Base-by-base conservation (phyloP, 495 filamentous ascomycete species). In the Aspergillus asperescens region DNA sequence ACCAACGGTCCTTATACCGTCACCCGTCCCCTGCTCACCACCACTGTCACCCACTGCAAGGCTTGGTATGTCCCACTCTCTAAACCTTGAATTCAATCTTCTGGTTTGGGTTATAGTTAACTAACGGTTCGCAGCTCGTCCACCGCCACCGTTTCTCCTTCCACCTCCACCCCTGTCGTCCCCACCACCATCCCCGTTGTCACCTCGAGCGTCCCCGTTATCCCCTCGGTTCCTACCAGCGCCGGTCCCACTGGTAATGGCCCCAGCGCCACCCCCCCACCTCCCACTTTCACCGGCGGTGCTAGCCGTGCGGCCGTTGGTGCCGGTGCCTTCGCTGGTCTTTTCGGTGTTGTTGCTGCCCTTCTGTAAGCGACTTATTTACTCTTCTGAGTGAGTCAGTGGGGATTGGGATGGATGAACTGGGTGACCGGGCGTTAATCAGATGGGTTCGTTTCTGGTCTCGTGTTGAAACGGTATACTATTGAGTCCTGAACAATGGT, bases 291-390 rank as follows among this genome's bases (percentile, higher is more conserved):
- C 69, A 74, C 72, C 50, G 69, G 69, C 37, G 90, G 65, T 67
- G 67, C 70, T 55, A 57, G 62, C 27, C 71, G 80, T 60, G 69
- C 64, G 34, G 69, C 65, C 50, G 63, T 61, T 64, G 69, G 85
- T 60, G 83, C 83, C 50, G 84, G 84, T 61, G 44, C 44, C 44
- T 7, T 47, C 10, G 84, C 79, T 60, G 83, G 76, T 69, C 81
- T 90, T 62, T 79, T 90, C 72, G 89, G 83, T 71, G 65, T 84
- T 59, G 85, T 80, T 62, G 88, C 85, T 64, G 79, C 82, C 71
- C 62, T 87, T 64, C 81, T 90, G 77, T 92, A 92, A 88, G 75
- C 42, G 35, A 29, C 37, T 27, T 52, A 16, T 60, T 32, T 43
- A 7, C 15, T 12, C 10, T 8, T n/a, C 12, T 35, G 23, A 27